Evolutionary conservation across 2,329 filamentous ascomycete genomes (phyloP), one percentile per base, ranked within the genome.

Genomic region (Clarireedia hainanense): DNA sequence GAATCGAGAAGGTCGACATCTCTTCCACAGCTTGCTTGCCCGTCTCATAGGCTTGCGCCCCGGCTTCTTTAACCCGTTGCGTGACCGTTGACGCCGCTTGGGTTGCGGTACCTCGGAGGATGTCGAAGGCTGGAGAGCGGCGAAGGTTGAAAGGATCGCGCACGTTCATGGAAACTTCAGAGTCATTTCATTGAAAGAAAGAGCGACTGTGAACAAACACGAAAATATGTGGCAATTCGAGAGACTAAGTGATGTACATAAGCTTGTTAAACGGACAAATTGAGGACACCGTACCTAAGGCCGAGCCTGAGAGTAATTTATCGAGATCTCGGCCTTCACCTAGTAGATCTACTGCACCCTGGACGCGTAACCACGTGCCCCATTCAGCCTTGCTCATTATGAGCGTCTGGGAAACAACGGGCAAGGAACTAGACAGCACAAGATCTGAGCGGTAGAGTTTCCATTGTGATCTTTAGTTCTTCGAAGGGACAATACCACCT

Each of bases 1-100:
- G 85, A 39, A 87, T 73, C 49, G 80, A 75, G 72, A 89, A 90
- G 48, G 74, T 59, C 79, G 74, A 65, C 83, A 85, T 85, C 59
- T 77, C 74, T 62, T 68, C 69, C 46, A 70, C 67, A 37, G 66
- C 68, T 63, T 71, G 68, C 58, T 68, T 71, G 54, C 69, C 65
- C 58, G 70, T 68, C 61, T 77, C 75, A 63, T 76, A 70, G 51
- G 74, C 77, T 69, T 76, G 71, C 52, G 73, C 69, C 64, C 75
- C 72, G 60, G 72, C 76, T 70, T 77, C 76, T 60, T 75, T 72
- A 60, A 77, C 76, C 63, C 74, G 73, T 58, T 76, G 73, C 59
- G 71, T 73, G 60, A 78, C 69, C 52, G 76, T 70, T 58, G 69
- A 64, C 47, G 74, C 72, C 56, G 71, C 73, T 60, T 74, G 72